phyloP scores from a whole-genome alignment of 306 rosid species.

The Glycine tomentella region DNA sequence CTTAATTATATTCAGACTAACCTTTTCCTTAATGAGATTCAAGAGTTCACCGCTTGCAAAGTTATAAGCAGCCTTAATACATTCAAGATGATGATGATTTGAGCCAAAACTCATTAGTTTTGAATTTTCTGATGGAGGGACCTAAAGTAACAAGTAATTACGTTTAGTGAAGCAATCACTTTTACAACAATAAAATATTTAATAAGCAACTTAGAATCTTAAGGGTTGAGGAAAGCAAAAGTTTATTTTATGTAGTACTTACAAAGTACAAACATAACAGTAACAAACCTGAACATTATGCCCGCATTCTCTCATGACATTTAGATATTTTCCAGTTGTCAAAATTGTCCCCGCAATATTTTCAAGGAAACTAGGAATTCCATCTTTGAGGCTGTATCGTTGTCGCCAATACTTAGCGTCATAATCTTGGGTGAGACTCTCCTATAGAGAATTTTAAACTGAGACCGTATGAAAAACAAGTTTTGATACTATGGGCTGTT shows the following conservation, averaged over 20 bases:
- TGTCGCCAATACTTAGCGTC: slow-evolving; percentile 95
- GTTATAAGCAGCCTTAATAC: slow-evolving; percentile 91
- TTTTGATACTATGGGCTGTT: slow-evolving; percentile 37
- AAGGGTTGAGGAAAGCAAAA: slow-evolving; percentile 29
- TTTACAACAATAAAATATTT: slow-evolving; percentile 16
- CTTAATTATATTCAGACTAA: slow-evolving; percentile 42
- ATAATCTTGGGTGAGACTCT: slow-evolving; percentile 90
- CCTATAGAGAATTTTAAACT: slow-evolving; percentile 60
- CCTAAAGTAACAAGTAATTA: slow-evolving; percentile 59
- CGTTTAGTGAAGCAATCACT: slow-evolving; percentile 33
- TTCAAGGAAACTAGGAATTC: slow-evolving; percentile 94
- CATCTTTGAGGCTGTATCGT: slow-evolving; percentile 96
- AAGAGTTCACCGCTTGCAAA: slow-evolving; percentile 94
- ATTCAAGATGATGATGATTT: slow-evolving; percentile 93
- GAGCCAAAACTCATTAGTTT: slow-evolving; percentile 87
- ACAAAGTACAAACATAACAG: slow-evolving; percentile 34
- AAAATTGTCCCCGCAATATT: slow-evolving; percentile 83
- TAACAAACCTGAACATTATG: slow-evolving; percentile 90
- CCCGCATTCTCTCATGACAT: slow-evolving; percentile 99
- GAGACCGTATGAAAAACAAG: slow-evolving; percentile 45
- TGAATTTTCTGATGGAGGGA: slow-evolving; percentile 86
- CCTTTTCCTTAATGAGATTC: slow-evolving; percentile 95
- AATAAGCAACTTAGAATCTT: slow-evolving; percentile 18
- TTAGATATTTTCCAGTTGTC: slow-evolving; percentile 96
- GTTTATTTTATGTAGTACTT: neutral